Percentiles rank a stretch among this genome's conserved stretches.
phyloP scores from a whole-genome alignment of 176 grass and related monocot genomes.

The Aegilops bicornis region DNA sequence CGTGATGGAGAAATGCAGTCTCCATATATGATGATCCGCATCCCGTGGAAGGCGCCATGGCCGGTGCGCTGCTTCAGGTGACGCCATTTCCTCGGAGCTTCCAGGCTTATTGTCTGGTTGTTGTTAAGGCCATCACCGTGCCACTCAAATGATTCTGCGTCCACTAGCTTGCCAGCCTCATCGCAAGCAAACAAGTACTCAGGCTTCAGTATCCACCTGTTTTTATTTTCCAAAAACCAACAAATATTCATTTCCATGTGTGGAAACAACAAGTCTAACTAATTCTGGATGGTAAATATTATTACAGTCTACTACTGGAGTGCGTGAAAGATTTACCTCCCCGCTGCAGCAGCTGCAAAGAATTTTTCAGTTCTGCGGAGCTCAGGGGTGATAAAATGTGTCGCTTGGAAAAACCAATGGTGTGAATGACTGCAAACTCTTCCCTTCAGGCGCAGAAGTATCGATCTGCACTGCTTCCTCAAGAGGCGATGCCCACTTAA shows the following conservation, averaged over 20 bases:
- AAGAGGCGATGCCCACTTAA: conserved; percentile 77
- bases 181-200: conserved; percentile 80
- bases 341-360: conserved; percentile 84
- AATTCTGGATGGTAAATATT: not conserved
- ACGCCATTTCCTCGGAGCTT: conserved; percentile 84
- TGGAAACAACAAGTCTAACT: not conserved
- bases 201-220: conserved; percentile 90
- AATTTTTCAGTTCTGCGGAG: conserved; percentile 95
- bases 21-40: conserved; percentile 84
- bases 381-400: conserved; percentile 76
- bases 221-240: not conserved
- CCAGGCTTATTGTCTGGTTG: conserved; percentile 68
- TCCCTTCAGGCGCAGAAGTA: conserved; percentile 69
- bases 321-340: conserved; percentile 52
- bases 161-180: conserved; percentile 74
- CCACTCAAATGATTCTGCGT: conserved; percentile 87
- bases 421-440: conserved; percentile 86
- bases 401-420: conserved; percentile 91
- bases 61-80: conserved; percentile 64
- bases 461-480: conserved; percentile 70
- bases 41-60: conserved; percentile 71
- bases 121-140: conserved; percentile 53
- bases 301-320: not conserved
- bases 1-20: conserved; percentile 82
- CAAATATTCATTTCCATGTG: not conserved